Percentiles rank a stretch among this genome's conserved stretches.
Evolutionary conservation across 768 basidiomycete genomes (phyloP).

Genomic region (Lentinula sp.): DNA sequence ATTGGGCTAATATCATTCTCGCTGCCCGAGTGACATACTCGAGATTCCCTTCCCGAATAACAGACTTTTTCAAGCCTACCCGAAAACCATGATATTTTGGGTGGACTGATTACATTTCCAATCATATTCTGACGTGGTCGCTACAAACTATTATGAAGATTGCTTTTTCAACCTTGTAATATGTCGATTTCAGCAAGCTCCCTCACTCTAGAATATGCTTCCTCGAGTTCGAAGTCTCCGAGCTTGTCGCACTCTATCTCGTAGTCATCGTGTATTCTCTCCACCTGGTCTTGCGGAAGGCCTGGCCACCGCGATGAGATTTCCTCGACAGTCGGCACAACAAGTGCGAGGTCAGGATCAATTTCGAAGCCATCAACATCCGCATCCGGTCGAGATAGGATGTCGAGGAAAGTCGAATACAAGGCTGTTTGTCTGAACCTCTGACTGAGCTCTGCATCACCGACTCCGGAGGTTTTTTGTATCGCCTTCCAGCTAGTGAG

Average conservation of each 20-base stretch:
- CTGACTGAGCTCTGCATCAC: slow-evolving; percentile 69
- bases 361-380: slow-evolving; percentile 43
- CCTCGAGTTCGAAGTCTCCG: slow-evolving; percentile 50
- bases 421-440: slow-evolving; percentile 73
- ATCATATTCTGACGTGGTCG: background rate
- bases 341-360: slow-evolving; percentile 50
- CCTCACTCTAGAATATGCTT: slow-evolving; percentile 55
- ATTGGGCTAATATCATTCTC: slow-evolving; percentile 47
- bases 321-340: slow-evolving; percentile 52
- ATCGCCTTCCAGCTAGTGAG: slow-evolving; percentile 68
- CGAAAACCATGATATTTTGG: slow-evolving; percentile 8
- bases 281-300: slow-evolving; percentile 58
- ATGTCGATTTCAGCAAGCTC: slow-evolving; percentile 52
- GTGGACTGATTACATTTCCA: background rate
- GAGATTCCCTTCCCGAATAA: slow-evolving; percentile 29
- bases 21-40: slow-evolving; percentile 51
- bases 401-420: slow-evolving; percentile 54
- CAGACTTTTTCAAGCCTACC: slow-evolving; percentile 16
- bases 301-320: slow-evolving; percentile 71
- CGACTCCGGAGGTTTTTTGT: slow-evolving; percentile 65
- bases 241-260: slow-evolving; percentile 54
- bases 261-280: slow-evolving; percentile 54
- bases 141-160: background rate
- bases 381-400: slow-evolving; percentile 33
- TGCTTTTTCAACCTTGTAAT: background rate